Evolutionary conservation across 208 protist species (phyloP), one percentile per base, ranked within the genome.

Genomic region (Acanthamoeba triangularis): DNA sequence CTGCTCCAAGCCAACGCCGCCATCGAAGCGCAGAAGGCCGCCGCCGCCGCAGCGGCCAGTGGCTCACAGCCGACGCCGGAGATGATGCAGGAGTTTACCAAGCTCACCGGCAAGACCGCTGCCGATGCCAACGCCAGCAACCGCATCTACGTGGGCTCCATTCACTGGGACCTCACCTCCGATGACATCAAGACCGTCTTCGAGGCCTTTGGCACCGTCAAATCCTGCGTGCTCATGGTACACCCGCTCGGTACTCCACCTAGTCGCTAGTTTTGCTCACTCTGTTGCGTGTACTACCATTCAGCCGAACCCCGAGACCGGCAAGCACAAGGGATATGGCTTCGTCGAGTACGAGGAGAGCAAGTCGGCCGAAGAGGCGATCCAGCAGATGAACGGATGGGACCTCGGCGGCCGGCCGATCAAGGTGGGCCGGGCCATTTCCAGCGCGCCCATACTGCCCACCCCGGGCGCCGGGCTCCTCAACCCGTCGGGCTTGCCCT

Each of bases 281-380:
- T 35, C 72, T 4, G 28, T 74, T 74, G 65, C 65, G 65, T 74
- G 65, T 3, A 0, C 52, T n/a, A 59, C 52, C 52, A 16, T 80
- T 20, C 41, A 94, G 90, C 90, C 90, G 28, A 94, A 84, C 54
- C 90, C 90, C 11, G 90, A 94, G 47, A 94, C 90, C 13, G 90
- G 90, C 65, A 94, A 94, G 67, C 90, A 94, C 67, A 94, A 94
- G 54, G 90, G 90, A 18, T 94, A 94, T n/a, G 90, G 90, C 3
- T 94, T 94, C 33, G 44, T 94, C 41, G 90, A 94, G 65, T 94
- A 85, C 52, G 90, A 94, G 33, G 67, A 94, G 16, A 59, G 30
- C 41, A 85, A 78, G 33, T 14, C 90, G 16, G 90, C 90, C 61
- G 90, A 94, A n/a, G 65, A 85, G 33, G 90, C 90, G 25, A 84